Evolutionary conservation across 441 rosid species (phyloP).

Genomic region (Populus tomentosa): DNA sequence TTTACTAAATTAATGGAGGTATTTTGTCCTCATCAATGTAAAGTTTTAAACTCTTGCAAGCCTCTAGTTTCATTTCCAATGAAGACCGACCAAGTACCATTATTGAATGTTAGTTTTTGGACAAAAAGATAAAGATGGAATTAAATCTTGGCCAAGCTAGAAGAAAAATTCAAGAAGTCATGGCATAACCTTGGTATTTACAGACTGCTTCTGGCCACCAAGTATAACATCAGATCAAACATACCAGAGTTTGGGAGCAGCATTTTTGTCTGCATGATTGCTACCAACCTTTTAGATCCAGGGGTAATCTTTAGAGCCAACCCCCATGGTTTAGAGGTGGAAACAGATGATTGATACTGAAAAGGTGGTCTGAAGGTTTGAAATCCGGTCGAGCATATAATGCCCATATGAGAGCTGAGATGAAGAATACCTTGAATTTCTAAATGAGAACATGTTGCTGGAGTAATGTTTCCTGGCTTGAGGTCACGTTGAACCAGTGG

Average conservation of each 20-base stretch:
- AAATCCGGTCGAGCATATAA: neutral
- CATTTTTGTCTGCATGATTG: neutral
- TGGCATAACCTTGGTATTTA: neutral
- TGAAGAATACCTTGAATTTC: neutral
- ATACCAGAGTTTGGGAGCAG: neutral
- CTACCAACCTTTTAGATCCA: neutral
- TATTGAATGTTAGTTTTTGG: too few relatives aligned
- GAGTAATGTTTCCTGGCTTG: too few relatives aligned
- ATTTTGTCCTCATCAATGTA: too few relatives aligned
- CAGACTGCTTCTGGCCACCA: neutral
- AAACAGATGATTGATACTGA: neutral
- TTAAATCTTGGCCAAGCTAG: too few relatives aligned
- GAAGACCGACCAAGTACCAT: too few relatives aligned
- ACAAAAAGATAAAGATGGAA: too few relatives aligned
- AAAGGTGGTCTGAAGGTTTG: neutral
- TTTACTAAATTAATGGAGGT: too few relatives aligned
- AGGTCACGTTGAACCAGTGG: too few relatives aligned
- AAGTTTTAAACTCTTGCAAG: too few relatives aligned
- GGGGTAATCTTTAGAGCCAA: neutral
- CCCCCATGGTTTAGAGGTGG: neutral
- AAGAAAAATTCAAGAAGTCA: too few relatives aligned
- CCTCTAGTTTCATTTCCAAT: too few relatives aligned
- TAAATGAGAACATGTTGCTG: too few relatives aligned
- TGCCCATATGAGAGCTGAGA: neutral
- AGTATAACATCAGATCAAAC: neutral